Percentiles rank a stretch among this genome's conserved stretches.
Conservation (phyloP, 805 yeast species). For the Starmerella vitae region DNA sequence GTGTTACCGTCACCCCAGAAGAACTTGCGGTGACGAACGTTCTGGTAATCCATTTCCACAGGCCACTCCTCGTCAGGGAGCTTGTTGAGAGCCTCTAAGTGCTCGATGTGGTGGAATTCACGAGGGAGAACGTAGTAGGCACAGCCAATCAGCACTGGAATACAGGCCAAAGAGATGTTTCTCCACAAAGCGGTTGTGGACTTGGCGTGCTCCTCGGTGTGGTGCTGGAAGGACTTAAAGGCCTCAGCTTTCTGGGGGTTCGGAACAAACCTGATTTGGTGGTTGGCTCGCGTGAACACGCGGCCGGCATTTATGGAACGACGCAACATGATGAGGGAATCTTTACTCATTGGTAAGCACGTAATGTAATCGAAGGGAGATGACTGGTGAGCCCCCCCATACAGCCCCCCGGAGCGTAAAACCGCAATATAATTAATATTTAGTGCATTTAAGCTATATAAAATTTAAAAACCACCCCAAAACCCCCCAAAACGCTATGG, state of each 20-base stretch:
- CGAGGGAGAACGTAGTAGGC: constrained; percentile 68
- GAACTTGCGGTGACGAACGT: constrained; percentile 72
- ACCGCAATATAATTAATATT: no score
- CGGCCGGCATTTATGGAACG: constrained; percentile 11
- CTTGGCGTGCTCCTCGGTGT: constrained; percentile 65
- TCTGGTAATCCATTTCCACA: constrained; percentile 76
- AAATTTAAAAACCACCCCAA: no score
- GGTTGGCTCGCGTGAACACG: constrained; percentile 20
- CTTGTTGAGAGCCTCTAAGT: constrained; percentile 43
- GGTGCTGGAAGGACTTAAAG: constrained; percentile 46
- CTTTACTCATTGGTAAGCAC: no score
- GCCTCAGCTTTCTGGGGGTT: constrained; percentile 58
- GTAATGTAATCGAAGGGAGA: no score
- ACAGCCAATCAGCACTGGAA: constrained; percentile 66
- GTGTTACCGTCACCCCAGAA: constrained; percentile 99
- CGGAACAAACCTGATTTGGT: constrained; percentile 19
- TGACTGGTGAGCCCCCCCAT: no score
- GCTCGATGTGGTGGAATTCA: constrained; percentile 82
- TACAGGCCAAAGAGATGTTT: constrained; percentile 68
- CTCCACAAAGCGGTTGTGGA: constrained; percentile 71
- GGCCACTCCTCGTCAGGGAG: constrained; percentile 90
- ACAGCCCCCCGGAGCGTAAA: no score
- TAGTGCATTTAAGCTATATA: no score
- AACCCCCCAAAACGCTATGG: no score
- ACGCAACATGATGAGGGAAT: constrained; percentile 15